Conservation (phyloP, 2,329 filamentous ascomycete species). For the Anisogramma anomala region DNA sequence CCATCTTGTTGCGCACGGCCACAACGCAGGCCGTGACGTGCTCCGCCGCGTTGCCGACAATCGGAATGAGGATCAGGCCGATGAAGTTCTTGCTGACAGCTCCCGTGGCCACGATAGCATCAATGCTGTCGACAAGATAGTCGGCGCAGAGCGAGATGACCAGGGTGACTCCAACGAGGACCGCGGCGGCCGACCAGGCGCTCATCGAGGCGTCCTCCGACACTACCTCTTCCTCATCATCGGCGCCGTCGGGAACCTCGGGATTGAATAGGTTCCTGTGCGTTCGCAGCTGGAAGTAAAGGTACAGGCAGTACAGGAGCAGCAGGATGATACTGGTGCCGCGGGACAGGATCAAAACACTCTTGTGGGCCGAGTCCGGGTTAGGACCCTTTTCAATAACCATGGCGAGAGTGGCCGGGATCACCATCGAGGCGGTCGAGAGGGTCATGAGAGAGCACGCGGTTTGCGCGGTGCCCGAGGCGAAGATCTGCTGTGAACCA, state of each 20-base stretch:
- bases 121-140: constrained; percentile 53
- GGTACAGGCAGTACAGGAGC: constrained; percentile 62
- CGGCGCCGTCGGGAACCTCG: constrained; percentile 26
- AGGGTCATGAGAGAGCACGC: constrained; percentile 65
- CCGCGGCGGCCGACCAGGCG: constrained; percentile 51
- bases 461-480: constrained; percentile 65
- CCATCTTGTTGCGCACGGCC: constrained; percentile 66
- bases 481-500: constrained; percentile 59
- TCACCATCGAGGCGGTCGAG: constrained; percentile 65
- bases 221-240: constrained; percentile 27
- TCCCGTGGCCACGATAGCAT: constrained; percentile 54
- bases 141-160: constrained; percentile 65
- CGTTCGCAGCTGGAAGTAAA: constrained; percentile 66
- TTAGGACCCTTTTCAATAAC: constrained; percentile 22
- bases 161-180: constrained; percentile 58
- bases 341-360: constrained; percentile 60
- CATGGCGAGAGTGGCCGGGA: constrained; percentile 48
- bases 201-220: constrained; percentile 42
- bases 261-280: constrained; percentile 61
- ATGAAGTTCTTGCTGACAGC: constrained; percentile 73
- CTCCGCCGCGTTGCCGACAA: constrained; percentile 70
- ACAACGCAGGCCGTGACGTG: constrained; percentile 75
- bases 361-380: constrained; percentile 28
- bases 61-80: constrained; percentile 66
- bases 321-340: constrained; percentile 67